Percentiles rank a stretch among this genome's conserved stretches.
Evolutionary conservation across 2,329 filamentous ascomycete genomes (phyloP).

Genomic region (Colletotrichum neosansevieriae): DNA sequence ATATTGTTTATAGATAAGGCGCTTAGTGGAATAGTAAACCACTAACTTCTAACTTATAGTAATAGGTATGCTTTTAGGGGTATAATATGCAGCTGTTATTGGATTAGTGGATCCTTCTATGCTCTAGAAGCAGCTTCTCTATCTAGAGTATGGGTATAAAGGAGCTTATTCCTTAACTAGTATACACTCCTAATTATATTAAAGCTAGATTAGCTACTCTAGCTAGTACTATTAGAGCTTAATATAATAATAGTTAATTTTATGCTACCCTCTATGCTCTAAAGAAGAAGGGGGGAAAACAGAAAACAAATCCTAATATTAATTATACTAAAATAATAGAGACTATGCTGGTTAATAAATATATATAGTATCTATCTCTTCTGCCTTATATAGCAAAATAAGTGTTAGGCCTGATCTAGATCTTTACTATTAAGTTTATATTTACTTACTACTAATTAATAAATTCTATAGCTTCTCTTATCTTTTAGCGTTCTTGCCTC

Average conservation of each 20-base stretch:
- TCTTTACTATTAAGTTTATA: not conserved
- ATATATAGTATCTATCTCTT: too few relatives aligned
- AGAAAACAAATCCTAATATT: not conserved
- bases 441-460: not conserved
- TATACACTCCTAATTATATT: not conserved
- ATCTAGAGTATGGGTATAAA: not conserved
- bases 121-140: constrained; percentile 3
- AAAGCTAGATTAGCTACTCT: constrained; percentile 1
- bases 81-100: not conserved
- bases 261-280: not conserved
- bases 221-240: not conserved
- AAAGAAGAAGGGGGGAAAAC: too few relatives aligned
- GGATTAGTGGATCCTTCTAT: not conserved
- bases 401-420: not conserved
- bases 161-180: not conserved
- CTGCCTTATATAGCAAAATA: too few relatives aligned
- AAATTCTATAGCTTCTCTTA: not conserved
- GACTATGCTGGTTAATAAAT: too few relatives aligned
- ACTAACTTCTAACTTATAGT: not conserved
- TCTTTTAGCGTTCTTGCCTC: not conserved
- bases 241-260: not conserved
- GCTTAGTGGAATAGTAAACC: not conserved
- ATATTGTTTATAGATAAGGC: not conserved
- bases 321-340: not conserved
- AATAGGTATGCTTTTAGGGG: not conserved